A percentile compares a stretch with the other conserved stretches of the same genome.
Conservation (phyloP, 208 protist genomes). For the Acanthamoeba healyi region DNA sequence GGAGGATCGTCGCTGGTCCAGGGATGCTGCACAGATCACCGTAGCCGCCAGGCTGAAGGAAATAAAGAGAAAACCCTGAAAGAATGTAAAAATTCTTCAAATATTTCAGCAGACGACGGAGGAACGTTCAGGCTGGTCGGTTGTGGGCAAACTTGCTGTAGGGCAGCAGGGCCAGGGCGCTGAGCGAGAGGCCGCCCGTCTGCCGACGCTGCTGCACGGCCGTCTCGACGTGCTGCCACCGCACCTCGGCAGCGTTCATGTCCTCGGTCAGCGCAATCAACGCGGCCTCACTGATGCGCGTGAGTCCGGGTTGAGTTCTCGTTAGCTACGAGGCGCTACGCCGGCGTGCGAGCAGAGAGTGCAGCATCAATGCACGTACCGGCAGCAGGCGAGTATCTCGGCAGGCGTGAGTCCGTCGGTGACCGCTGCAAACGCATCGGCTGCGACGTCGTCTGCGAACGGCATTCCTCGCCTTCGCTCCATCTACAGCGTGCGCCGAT, state of each 20-base stretch:
- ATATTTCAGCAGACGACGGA: not conserved
- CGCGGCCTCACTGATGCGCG: not conserved
- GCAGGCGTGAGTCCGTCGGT: constrained; percentile 42
- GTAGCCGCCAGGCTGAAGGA: no score
- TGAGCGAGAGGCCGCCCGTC: not conserved
- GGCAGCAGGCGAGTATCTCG: constrained; percentile 1
- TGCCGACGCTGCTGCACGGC: not conserved
- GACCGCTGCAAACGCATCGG: not conserved
- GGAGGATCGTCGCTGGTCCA: no score
- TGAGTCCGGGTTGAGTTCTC: no score
- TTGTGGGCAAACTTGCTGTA: not conserved
- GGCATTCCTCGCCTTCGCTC: constrained; percentile 29
- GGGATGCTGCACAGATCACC: no score
- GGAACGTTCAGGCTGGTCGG: not conserved
- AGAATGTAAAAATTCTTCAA: no score
- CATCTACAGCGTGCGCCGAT: not conserved
- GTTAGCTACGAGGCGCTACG: not conserved
- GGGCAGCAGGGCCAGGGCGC: not conserved
- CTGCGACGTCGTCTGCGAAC: not conserved
- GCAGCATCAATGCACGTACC: not conserved
- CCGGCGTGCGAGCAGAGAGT: no score
- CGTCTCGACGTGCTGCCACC: not conserved
- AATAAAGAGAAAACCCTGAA: no score
- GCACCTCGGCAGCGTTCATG: not conserved
- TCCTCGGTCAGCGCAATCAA: not conserved